Evolutionary conservation across 306 rosid genomes (phyloP).

Genomic region (Acacia confusa): DNA sequence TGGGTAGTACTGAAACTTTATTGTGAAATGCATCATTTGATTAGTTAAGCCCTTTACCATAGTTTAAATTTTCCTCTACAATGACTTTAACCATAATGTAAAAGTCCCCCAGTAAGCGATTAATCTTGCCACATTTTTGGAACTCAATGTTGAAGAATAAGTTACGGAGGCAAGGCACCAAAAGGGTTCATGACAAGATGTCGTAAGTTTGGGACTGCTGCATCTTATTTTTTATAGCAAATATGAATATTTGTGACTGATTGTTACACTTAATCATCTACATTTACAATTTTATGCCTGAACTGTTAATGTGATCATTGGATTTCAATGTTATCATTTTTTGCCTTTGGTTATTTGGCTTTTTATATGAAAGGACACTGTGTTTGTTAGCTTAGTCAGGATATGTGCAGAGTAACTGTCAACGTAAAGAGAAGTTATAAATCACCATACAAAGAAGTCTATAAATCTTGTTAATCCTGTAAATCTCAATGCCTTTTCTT

Average conservation of each 20-base stretch:
- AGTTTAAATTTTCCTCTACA: background rate
- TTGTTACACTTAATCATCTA: background rate
- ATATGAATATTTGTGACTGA: background rate
- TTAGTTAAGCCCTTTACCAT: constrained; percentile 1
- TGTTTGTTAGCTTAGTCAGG: no score
- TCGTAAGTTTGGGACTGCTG: background rate
- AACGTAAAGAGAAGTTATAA: background rate
- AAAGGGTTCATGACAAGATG: background rate
- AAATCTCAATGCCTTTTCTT: background rate
- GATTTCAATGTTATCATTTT: background rate
- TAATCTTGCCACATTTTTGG: constrained; percentile 3
- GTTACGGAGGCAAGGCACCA: background rate
- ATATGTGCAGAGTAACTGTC: background rate
- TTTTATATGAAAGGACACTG: constrained; percentile 1
- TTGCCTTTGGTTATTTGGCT: background rate
- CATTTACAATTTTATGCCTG: background rate
- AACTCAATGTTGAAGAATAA: background rate
- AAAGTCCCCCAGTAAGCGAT: background rate
- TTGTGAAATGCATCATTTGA: constrained; percentile 20
- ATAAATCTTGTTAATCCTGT: background rate
- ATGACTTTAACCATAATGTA: background rate
- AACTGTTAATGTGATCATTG: background rate
- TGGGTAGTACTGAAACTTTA: constrained; percentile 20
- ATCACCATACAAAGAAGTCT: background rate
- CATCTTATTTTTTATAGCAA: background rate